Evolutionary conservation across 768 basidiomycete genomes (phyloP).

Genomic region (Xerocomellus amylosporus): DNA sequence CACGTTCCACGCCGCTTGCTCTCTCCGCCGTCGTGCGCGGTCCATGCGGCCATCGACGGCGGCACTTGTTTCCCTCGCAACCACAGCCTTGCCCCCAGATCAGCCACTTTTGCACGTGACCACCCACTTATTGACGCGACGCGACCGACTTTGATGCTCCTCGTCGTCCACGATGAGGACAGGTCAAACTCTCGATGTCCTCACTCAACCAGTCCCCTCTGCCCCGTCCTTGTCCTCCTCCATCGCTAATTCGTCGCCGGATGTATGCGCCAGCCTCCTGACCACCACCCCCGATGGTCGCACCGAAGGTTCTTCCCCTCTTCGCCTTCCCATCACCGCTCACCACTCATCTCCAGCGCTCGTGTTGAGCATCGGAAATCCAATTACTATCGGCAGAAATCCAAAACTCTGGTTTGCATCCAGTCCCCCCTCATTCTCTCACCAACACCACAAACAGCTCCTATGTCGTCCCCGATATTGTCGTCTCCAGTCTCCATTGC

Average conservation of each 20-base stretch:
- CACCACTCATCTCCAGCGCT: slow-evolving; percentile 38
- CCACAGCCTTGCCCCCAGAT: neutral
- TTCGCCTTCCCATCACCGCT: neutral
- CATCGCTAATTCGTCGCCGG: slow-evolving; percentile 9
- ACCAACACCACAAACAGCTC: slow-evolving; percentile 33
- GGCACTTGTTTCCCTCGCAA: slow-evolving; percentile 11
- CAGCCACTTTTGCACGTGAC: slow-evolving; percentile 13
- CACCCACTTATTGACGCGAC: slow-evolving; percentile 7
- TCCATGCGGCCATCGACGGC: slow-evolving; percentile 6
- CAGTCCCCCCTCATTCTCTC: neutral
- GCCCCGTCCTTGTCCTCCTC: slow-evolving; percentile 19
- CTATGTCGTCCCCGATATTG: slow-evolving; percentile 60
- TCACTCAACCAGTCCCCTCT: slow-evolving; percentile 32
- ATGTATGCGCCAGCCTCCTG: slow-evolving; percentile 72
- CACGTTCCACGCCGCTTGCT: slow-evolving; percentile 3
- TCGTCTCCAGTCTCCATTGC: slow-evolving; percentile 72
- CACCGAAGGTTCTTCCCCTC: slow-evolving; percentile 52
- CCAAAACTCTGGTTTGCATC: slow-evolving; percentile 55
- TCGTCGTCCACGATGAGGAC: slow-evolving; percentile 18
- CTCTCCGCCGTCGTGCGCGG: slow-evolving; percentile 8
- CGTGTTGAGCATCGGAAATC: slow-evolving; percentile 56
- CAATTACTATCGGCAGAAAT: slow-evolving; percentile 69
- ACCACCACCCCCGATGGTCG: slow-evolving; percentile 57
- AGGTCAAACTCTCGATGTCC: slow-evolving; percentile 15
- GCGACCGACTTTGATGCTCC: neutral